Evolutionary conservation across 2,329 filamentous ascomycete genomes (phyloP), one percentile per base, ranked within the genome.

Genomic region (Fusarium globosum): DNA sequence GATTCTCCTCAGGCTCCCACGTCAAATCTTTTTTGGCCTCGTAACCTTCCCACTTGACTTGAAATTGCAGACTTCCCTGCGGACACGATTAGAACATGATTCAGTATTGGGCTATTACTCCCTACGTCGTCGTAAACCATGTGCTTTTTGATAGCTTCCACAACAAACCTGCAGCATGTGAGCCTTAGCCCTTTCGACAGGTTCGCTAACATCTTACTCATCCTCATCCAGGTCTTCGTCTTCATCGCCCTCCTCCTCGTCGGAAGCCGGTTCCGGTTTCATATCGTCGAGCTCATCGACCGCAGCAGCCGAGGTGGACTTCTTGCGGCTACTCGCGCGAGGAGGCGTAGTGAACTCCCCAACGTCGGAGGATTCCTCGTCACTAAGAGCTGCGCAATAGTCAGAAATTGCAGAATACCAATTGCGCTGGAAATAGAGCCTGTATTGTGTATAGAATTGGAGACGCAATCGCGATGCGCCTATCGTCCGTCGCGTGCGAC

Each of bases 11-110:
- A 0, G 92, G 91, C 79, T 96, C 94, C 93, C 93, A 96, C 0
- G 94, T 96, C 77, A 89, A 83, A 74, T 96, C 94, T 0, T 84
- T 81, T 69, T 91, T 90, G 69, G 91, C 88, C 0, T 93, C 89
- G 70, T 92, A 96, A 7, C 93, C 93, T 72, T 93, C 89, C 94
- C 94, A 96, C 77, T 96, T 95, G 41, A 96, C 92, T 58, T 92
- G 87, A 78, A 92, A 95, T 52, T 87, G 86, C 1, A 91, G 77
- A 9, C 80, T 79, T 26, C 88, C 88, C 83, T 89, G 67, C 15
- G 14, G 46, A 15, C 20, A 7, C 18, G 8, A 38, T 77, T 48
- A 76, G 49, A 33, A 8, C 26, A 14, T 15, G 18, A 7, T 28
- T 20, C 16, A 7, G 20, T 42, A 45, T 21, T 48, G 45, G 14